Evolutionary conservation across 2,329 filamentous ascomycete species (phyloP).

Genomic region (Colletotrichum phormii): DNA sequence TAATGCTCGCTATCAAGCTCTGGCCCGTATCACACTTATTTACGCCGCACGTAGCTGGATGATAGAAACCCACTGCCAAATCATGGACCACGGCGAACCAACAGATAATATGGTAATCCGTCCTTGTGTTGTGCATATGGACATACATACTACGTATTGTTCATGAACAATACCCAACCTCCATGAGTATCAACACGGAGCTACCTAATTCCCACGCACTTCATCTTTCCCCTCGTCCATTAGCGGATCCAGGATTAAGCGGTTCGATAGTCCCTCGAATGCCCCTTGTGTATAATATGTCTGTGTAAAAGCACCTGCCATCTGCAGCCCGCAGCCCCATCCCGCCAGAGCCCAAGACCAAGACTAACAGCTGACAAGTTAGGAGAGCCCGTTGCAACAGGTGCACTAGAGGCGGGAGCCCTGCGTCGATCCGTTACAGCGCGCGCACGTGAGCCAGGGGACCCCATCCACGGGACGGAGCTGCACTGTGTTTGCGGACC

Average conservation of each 20-base stretch:
- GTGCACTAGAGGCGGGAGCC: conserved; percentile 16
- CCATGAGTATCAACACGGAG: neutral
- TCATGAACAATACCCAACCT: neutral
- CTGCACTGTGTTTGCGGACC: conserved; percentile 21
- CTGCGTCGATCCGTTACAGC: conserved; percentile 35
- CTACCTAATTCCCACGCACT: neutral
- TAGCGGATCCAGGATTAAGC: neutral
- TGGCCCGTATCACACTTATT: neutral
- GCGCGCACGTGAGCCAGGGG: conserved; percentile 24
- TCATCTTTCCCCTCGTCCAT: neutral
- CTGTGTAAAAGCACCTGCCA: neutral
- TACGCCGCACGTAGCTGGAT: neutral
- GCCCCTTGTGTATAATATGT: conserved; percentile 6
- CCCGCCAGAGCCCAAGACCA: neutral
- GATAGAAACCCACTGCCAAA: no score
- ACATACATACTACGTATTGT: neutral
- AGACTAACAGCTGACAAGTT: neutral
- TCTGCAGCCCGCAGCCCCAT: neutral
- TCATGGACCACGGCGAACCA: neutral
- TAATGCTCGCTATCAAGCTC: neutral
- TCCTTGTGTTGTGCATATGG: neutral
- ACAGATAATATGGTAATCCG: neutral
- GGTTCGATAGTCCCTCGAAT: neutral
- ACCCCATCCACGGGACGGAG: neutral
- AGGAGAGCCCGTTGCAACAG: neutral